Conservation (phyloP, 1,139 yeast species). For the Sugiyamaella novakii region DNA sequence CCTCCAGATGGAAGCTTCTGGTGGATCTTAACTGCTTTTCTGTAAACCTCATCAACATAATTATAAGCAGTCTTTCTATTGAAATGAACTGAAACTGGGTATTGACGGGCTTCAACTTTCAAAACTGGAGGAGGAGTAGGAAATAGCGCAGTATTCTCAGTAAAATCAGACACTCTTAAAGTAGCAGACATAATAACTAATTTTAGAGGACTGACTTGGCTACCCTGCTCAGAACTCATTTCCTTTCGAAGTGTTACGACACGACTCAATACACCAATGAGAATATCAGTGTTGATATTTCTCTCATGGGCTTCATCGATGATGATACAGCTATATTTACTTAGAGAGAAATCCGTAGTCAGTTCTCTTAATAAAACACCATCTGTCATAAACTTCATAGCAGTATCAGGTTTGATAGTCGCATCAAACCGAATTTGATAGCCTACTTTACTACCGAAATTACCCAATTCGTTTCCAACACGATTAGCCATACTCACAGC, state of each 20-base stretch:
- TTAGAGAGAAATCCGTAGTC: constrained; percentile 79
- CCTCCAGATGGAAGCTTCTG: constrained; percentile 90
- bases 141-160: constrained; percentile 75
- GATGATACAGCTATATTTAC: constrained; percentile 80
- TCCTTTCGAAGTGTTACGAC: constrained; percentile 73
- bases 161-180: constrained; percentile 85
- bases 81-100: constrained; percentile 91
- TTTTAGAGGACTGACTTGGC: constrained; percentile 54
- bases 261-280: constrained; percentile 92
- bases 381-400: constrained; percentile 96
- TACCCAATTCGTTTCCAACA: constrained; percentile 80
- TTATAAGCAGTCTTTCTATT: constrained; percentile 74
- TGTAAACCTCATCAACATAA: constrained; percentile 84
- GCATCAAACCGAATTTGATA: constrained; percentile 92
- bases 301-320: constrained; percentile 99
- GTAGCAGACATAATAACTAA: constrained; percentile 89
- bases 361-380: constrained; percentile 93
- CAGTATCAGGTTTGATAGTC: constrained; percentile 67
- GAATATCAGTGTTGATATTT: constrained; percentile 90
- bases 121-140: constrained; percentile 83
- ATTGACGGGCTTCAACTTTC: constrained; percentile 92
- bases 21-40: constrained; percentile 86
- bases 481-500: constrained; percentile 97
- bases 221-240: constrained; percentile 40
- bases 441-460: constrained; percentile 75